Percentiles rank a stretch among this genome's conserved stretches.
These are phyloP conservation scores for Chrysoporthe cubensis DNA, from an alignment of 2,329 filamentous ascomycete species.

Conservation along the genomic window DNA sequence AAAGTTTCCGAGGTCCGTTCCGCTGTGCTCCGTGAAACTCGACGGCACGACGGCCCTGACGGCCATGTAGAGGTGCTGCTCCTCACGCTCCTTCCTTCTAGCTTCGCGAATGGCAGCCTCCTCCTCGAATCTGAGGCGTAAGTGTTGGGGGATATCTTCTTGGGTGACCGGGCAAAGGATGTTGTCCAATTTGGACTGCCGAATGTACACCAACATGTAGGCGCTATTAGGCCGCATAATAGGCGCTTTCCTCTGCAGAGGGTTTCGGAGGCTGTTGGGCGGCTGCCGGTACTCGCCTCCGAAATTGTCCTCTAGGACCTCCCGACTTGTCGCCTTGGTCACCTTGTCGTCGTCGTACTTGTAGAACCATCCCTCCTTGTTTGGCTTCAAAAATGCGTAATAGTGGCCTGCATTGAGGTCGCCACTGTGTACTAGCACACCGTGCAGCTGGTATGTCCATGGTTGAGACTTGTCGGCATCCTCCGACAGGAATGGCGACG, in stretches of 20 bases:
- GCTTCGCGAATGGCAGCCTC: constrained; percentile 78
- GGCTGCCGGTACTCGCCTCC: constrained; percentile 77
- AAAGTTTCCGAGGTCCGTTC: constrained; percentile 79
- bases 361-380: constrained; percentile 93
- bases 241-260: constrained; percentile 59
- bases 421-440: constrained; percentile 93
- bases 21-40: constrained; percentile 79
- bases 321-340: constrained; percentile 87
- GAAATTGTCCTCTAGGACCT: constrained; percentile 95
- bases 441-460: constrained; percentile 91
- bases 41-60: constrained; percentile 81
- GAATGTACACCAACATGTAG: constrained; percentile 98
- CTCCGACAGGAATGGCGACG: constrained; percentile 82
- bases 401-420: constrained; percentile 98
- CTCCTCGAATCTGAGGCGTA: constrained; percentile 79
- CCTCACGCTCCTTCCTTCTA: constrained; percentile 84
- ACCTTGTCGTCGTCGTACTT: constrained; percentile 97
- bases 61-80: constrained; percentile 90
- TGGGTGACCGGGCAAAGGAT: constrained; percentile 78
- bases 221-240: constrained; percentile 77
- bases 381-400: constrained; percentile 94
- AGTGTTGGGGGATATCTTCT: constrained; percentile 79
- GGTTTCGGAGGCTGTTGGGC: constrained; percentile 50
- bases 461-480: constrained; percentile 86
- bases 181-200: constrained; percentile 81